These are phyloP conservation scores for Paspalum notatum DNA, from an alignment of 176 grass and related monocot genomes.

Conservation along the genomic window DNA sequence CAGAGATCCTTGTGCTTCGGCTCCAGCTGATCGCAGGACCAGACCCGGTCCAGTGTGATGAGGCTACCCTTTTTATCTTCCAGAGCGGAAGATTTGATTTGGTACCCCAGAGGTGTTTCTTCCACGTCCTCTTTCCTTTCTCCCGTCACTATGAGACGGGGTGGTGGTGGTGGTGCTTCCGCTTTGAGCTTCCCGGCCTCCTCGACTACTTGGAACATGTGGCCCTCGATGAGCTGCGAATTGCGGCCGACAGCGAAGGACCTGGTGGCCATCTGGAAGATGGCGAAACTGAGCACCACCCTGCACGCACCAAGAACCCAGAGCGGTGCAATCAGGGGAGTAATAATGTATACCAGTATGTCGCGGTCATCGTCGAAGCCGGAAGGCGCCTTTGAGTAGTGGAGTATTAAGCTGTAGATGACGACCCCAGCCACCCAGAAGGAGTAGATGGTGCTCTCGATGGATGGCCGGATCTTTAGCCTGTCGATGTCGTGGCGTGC, in stretches of 20 bases:
- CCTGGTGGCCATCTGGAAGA: not conserved
- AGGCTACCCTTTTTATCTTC: not conserved
- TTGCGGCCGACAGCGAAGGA: constrained; percentile 20
- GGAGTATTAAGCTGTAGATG: not conserved
- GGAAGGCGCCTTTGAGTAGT: no score
- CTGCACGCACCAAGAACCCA: not conserved
- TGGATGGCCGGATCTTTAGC: constrained; percentile 15
- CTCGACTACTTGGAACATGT: constrained; percentile 9
- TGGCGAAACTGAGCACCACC: not conserved
- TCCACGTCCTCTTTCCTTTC: not conserved
- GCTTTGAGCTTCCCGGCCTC: not conserved
- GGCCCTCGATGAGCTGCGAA: not conserved
- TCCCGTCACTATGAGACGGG: not conserved
- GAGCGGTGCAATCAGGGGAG: not conserved
- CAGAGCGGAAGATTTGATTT: not conserved
- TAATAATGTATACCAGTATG: not conserved
- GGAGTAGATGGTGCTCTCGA: not conserved
- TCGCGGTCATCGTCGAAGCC: no score
- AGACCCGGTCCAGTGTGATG: not conserved
- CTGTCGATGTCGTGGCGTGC: not conserved
- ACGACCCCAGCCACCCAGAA: constrained; percentile 15
- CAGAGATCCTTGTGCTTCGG: not conserved
- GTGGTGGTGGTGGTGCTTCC: not conserved
- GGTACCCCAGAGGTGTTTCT: not conserved
- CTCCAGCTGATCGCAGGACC: not conserved